These are phyloP conservation scores for Jatropha curcas DNA, from an alignment of 345 rosid genomes.

Conservation along the genomic window DNA sequence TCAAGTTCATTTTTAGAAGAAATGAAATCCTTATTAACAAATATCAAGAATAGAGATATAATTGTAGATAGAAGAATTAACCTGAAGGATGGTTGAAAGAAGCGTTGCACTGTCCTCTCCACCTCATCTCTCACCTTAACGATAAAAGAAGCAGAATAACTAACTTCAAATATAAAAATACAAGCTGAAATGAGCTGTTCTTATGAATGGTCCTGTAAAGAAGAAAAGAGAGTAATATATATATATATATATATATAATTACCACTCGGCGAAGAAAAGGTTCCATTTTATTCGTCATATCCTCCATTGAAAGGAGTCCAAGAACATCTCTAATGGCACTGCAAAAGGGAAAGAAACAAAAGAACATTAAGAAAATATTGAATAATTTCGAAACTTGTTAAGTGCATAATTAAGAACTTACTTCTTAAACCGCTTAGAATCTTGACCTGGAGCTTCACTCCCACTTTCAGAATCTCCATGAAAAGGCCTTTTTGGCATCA, in stretches of 20 bases:
- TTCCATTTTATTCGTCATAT: conserved; percentile 41
- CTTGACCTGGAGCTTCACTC: conserved; percentile 23
- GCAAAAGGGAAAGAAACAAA: conserved; percentile 20
- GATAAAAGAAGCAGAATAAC: neutral
- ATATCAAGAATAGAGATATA: neutral
- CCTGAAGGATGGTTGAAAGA: conserved; percentile 24
- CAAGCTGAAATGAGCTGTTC: too few relatives aligned
- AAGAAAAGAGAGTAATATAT: too few relatives aligned
- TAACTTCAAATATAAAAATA: neutral
- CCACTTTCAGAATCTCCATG: conserved; percentile 32
- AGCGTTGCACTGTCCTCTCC: conserved; percentile 6
- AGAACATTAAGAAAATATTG: neutral
- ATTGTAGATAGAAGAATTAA: neutral
- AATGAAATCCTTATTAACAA: neutral
- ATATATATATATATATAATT: neutral
- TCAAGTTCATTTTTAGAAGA: neutral
- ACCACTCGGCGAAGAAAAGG: conserved; percentile 51
- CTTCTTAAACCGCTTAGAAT: conserved; percentile 33
- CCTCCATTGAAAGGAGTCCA: conserved; percentile 34
- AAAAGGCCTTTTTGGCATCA: conserved; percentile 38
- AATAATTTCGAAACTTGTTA: neutral
- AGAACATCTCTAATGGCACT: conserved; percentile 46
- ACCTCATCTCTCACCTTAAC: conserved; percentile 32
- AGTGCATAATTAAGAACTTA: conserved; percentile 4
- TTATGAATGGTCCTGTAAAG: too few relatives aligned